Evolutionary conservation across 2,329 filamentous ascomycete genomes (phyloP).

Genomic region (Pyrenophora tritici-repentis): DNA sequence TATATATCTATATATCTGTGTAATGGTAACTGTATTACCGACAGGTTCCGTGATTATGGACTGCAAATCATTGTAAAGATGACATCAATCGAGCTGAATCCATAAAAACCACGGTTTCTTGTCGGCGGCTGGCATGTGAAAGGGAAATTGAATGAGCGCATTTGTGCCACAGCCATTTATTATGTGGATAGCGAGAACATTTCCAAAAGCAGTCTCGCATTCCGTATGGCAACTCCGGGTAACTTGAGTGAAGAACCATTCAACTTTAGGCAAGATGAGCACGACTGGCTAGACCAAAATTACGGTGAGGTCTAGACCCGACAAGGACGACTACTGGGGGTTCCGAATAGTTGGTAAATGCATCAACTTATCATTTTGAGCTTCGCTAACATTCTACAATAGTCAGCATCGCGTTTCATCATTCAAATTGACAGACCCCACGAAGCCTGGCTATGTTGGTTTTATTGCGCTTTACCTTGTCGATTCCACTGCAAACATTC

Average conservation of each 20-base stretch:
- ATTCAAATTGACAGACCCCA: conserved; percentile 57
- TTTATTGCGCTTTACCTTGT: conserved; percentile 65
- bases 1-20: too few species aligned
- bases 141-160: conserved; percentile 63
- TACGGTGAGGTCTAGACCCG: conserved; percentile 53
- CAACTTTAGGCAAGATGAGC: conserved; percentile 15
- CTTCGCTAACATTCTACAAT: neutral
- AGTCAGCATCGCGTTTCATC: conserved; percentile 36
- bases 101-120: conserved; percentile 60
- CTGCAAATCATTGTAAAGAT: conserved; percentile 69
- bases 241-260: conserved; percentile 11
- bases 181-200: conserved; percentile 67
- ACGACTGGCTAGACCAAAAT: conserved; percentile 39
- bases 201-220: conserved; percentile 41
- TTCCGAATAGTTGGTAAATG: conserved; percentile 54
- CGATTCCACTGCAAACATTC: conserved; percentile 60
- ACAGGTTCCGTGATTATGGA: conserved; percentile 20
- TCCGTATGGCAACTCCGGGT: conserved; percentile 25
- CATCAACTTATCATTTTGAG: too few species aligned
- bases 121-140: conserved; percentile 62
- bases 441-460: conserved; percentile 60
- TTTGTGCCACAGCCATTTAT: conserved; percentile 66
- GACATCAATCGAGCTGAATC: conserved; percentile 63
- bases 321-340: conserved; percentile 58
- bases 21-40: conserved; percentile 13